phyloP scores from a whole-genome alignment of 768 basidiomycete species.

The Agrocybe pediades region DNA sequence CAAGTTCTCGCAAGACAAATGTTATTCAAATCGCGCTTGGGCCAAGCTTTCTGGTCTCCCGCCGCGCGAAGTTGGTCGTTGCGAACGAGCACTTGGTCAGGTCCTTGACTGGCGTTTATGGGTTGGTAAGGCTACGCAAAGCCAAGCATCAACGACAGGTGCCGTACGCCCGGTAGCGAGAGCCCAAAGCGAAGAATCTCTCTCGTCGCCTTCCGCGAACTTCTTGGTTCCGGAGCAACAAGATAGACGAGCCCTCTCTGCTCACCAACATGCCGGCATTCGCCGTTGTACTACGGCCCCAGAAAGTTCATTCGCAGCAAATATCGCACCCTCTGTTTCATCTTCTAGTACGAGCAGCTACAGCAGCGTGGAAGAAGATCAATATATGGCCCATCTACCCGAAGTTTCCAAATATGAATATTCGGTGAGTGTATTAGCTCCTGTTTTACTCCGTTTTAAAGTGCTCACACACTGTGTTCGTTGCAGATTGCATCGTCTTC shows the following conservation, averaged over 20 bases:
- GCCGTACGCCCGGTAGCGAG: slow-evolving; percentile 43
- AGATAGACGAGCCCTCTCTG: background rate
- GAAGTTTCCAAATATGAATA: background rate
- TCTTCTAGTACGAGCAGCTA: background rate
- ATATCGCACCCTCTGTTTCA: background rate
- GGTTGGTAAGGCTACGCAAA: slow-evolving; percentile 69
- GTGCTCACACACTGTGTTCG: background rate
- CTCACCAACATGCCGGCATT: slow-evolving; percentile 17
- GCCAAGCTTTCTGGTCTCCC: slow-evolving; percentile 89
- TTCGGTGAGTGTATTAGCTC: background rate
- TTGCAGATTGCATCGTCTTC: background rate
- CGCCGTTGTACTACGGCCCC: slow-evolving; percentile 47
- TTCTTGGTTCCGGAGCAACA: slow-evolving; percentile 25
- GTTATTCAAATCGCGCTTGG: slow-evolving; percentile 94
- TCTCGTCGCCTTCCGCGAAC: slow-evolving; percentile 14
- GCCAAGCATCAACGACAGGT: slow-evolving; percentile 18
- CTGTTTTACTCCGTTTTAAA: background rate
- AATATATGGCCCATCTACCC: background rate
- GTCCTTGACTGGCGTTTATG: slow-evolving; percentile 91
- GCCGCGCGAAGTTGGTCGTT: slow-evolving; percentile 82
- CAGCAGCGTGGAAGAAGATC: background rate
- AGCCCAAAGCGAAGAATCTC: slow-evolving; percentile 51
- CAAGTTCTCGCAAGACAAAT: slow-evolving; percentile 92
- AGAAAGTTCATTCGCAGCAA: slow-evolving; percentile 23
- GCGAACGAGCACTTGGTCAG: slow-evolving; percentile 86